Conservation (phyloP, 257 asterid species). For the Solanum virginianum region DNA sequence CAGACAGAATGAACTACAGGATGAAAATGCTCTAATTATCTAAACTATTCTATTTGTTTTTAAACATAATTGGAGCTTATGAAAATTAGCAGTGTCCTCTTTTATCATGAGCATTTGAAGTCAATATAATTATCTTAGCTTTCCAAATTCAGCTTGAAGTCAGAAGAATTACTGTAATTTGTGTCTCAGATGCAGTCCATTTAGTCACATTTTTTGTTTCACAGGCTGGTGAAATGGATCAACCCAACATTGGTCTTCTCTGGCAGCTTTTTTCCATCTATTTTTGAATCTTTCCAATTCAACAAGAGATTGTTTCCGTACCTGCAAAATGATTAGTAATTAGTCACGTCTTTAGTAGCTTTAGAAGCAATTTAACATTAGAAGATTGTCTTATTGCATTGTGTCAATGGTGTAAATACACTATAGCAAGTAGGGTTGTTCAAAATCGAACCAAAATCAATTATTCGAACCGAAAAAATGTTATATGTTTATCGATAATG, state of each 20-base stretch:
- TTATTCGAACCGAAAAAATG: too few relatives aligned
- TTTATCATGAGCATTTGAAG: neutral
- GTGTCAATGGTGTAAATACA: neutral
- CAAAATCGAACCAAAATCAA: too few relatives aligned
- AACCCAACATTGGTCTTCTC: constrained; percentile 59
- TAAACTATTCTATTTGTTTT: neutral
- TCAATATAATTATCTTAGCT: neutral
- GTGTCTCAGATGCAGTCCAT: neutral
- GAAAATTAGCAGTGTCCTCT: neutral
- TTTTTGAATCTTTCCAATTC: constrained; percentile 49
- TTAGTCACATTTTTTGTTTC: constrained; percentile 2
- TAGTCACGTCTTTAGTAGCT: neutral
- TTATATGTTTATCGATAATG: too few relatives aligned
- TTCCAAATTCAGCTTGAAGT: neutral
- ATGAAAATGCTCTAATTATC: neutral
- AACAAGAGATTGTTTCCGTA: constrained; percentile 28
- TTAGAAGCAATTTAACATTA: neutral
- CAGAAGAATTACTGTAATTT: neutral
- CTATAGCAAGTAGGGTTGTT: neutral
- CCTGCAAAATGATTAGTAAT: constrained; percentile 19
- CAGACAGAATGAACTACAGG: neutral
- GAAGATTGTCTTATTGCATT: neutral
- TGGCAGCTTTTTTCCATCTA: constrained; percentile 58
- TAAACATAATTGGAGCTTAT: neutral
- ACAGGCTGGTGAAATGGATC: constrained; percentile 32